A percentile compares a stretch with the other conserved stretches of the same genome.
Conservation (phyloP, 768 basidiomycete species). For the Lactarius trivialis region DNA sequence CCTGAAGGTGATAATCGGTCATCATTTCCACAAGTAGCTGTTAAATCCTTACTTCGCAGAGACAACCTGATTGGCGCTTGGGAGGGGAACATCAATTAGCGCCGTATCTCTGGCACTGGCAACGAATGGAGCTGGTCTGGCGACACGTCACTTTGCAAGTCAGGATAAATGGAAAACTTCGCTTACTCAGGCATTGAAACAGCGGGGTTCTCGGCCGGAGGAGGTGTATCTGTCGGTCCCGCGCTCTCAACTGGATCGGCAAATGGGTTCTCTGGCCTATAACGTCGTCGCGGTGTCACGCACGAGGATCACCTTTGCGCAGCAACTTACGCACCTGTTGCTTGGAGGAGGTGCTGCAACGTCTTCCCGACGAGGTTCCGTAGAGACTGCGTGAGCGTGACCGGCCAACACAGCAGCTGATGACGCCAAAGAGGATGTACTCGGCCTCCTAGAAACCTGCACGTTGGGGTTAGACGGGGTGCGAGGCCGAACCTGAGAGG, state of each 20-base stretch:
- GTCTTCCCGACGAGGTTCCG: conserved; percentile 10
- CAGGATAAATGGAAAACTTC: not conserved
- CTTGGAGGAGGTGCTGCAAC: not conserved
- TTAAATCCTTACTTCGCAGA: conserved; percentile 12
- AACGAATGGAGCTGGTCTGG: not conserved
- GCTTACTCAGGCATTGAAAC: conserved; percentile 12
- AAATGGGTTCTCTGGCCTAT: conserved; percentile 6
- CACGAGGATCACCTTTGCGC: not conserved
- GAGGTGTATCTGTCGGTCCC: conserved; percentile 1
- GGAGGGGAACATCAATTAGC: conserved; percentile 17
- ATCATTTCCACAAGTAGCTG: not conserved
- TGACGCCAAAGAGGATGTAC: conserved; percentile 16
- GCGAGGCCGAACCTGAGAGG: conserved; percentile 21
- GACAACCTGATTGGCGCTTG: conserved; percentile 9
- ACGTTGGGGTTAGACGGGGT: conserved; percentile 18
- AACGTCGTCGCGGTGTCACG: not conserved
- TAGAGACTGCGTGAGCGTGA: not conserved
- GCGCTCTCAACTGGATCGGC: conserved; percentile 7
- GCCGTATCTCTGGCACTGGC: not conserved
- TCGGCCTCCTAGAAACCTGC: conserved; percentile 16
- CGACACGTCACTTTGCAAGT: not conserved
- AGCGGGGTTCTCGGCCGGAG: not conserved
- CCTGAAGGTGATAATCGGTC: conserved; percentile 2
- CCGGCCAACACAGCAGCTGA: conserved; percentile 6
- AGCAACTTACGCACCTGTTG: conserved; percentile 6